Conservation (phyloP, 2,329 filamentous ascomycete genomes). For the Epichloe elymi region DNA sequence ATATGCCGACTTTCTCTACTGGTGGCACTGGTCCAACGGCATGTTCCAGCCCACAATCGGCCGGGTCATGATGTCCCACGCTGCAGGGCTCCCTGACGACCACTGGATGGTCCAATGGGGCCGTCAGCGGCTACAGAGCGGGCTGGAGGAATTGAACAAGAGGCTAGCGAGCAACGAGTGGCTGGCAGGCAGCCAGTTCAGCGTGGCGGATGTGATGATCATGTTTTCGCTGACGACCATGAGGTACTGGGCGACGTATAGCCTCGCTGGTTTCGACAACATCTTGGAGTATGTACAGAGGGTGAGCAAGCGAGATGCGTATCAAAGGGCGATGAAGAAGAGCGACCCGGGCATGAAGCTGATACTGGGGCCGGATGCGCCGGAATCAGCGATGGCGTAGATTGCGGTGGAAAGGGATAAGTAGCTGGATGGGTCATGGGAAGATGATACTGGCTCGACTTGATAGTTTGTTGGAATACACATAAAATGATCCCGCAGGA, state of each 20-base stretch:
- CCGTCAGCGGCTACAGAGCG: slow-evolving; percentile 20
- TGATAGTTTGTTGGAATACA: no score
- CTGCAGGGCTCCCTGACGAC: slow-evolving; percentile 4
- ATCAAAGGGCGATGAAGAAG: slow-evolving; percentile 33
- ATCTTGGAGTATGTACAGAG: slow-evolving; percentile 34
- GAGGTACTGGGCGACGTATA: slow-evolving; percentile 35
- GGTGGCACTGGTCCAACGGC: slow-evolving; percentile 45
- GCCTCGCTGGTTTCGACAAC: slow-evolving; percentile 26
- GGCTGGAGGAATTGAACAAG: slow-evolving; percentile 37
- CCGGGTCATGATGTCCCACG: slow-evolving; percentile 22
- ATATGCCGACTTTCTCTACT: slow-evolving; percentile 51
- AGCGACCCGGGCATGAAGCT: slow-evolving; percentile 32
- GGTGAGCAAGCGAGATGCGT: slow-evolving; percentile 30
- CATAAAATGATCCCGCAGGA: no score
- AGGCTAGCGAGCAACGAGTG: slow-evolving; percentile 34
- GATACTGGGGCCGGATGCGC: slow-evolving; percentile 14
- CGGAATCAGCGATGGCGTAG: not conserved
- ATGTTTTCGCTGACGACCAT: slow-evolving; percentile 49
- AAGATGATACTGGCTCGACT: not conserved
- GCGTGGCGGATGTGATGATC: slow-evolving; percentile 52
- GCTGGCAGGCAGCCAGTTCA: slow-evolving; percentile 49
- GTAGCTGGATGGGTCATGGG: not conserved
- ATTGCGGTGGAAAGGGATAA: not conserved
- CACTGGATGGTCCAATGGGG: slow-evolving; percentile 18
- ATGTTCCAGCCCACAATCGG: slow-evolving; percentile 27